Base-by-base conservation (phyloP, 2,329 filamentous ascomycete genomes). In the Dactylellina sp. region DNA sequence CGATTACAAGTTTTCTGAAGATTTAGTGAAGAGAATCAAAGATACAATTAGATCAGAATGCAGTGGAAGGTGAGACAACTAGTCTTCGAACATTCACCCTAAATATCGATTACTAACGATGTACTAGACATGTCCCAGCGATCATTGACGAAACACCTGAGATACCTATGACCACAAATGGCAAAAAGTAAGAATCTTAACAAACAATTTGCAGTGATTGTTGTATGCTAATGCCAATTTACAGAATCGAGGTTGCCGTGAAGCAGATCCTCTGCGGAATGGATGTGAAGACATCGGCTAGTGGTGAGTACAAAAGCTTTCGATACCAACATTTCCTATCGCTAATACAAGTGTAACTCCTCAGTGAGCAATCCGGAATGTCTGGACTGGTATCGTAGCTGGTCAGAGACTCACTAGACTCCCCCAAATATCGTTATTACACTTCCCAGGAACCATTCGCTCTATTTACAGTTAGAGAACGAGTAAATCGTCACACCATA, bases 261-360 rank as follows among this genome's bases (percentile, higher is more conserved):
- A 98, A 98, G 84, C 93, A 97, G 82, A 97, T 98, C 47, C 83
- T 99, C 0, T 96, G 92, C 25, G 94, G 93, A 0, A 83, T 93
- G 81, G 87, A 91, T 59, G 88, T 97, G 76, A 93, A 93, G 84
- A 95, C 92, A 0, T 93, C 92, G 53, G 93, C 93, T 0, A 96
- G 92, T 79, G 93, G 98, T n/a, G 92, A 92, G 2, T 66, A n/a
- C 9, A 47, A 37, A 47, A 22, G 1, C 37, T 24, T 47, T 22
- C 24, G 16, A 20, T 7, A 25, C n/a, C 4, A 46, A 14, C 28
- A 37, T 16, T 40, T 56, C 35, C 5, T n/a, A 18, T 53, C 7
- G 49, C 61, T 66, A 63, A 71, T 25, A 20, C 35, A 39, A 9
- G 46, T 50, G 12, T 37, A 47, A 37, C 49, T 53, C 64, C n/a